Conservation (phyloP, 1,284 basidiomycete species). For the Malassezia nana region DNA sequence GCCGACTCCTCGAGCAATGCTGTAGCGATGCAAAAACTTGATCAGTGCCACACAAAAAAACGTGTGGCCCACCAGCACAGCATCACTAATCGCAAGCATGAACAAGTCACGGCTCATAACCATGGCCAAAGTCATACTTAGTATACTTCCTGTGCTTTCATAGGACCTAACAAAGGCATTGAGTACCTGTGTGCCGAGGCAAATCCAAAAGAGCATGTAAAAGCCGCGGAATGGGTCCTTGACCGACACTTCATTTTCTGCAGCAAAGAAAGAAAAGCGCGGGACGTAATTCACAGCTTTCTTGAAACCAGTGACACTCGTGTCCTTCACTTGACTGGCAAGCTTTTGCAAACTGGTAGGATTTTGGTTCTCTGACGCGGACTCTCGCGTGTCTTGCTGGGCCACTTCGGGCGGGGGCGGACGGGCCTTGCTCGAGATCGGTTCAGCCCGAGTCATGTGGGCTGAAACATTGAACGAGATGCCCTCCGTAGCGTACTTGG, state of each 20-base stretch:
- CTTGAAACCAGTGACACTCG: neutral
- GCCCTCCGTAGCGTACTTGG: neutral
- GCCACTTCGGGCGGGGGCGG: too few relatives aligned
- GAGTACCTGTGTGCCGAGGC: conserved; percentile 36
- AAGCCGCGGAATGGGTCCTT: conserved; percentile 36
- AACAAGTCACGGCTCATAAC: conserved; percentile 79
- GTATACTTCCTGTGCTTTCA: conserved; percentile 58
- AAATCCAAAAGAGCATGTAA: conserved; percentile 47
- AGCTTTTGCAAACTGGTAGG: neutral
- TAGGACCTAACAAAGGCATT: conserved; percentile 37
- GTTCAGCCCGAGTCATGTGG: too few relatives aligned
- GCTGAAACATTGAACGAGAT: neutral
- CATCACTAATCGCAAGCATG: conserved; percentile 74
- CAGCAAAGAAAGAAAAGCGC: conserved; percentile 10
- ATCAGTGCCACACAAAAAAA: conserved; percentile 69
- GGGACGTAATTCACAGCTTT: conserved; percentile 6
- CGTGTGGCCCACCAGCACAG: conserved; percentile 65
- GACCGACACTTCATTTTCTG: neutral
- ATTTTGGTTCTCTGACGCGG: too few relatives aligned
- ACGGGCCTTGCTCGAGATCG: neutral
- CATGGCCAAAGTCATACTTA: conserved; percentile 68
- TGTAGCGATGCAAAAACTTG: conserved; percentile 25
- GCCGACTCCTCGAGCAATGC: conserved; percentile 53
- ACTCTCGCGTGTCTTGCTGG: too few relatives aligned
- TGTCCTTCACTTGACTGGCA: neutral